Base-by-base conservation (phyloP, 768 basidiomycete species). In the Boletus coccyginus region DNA sequence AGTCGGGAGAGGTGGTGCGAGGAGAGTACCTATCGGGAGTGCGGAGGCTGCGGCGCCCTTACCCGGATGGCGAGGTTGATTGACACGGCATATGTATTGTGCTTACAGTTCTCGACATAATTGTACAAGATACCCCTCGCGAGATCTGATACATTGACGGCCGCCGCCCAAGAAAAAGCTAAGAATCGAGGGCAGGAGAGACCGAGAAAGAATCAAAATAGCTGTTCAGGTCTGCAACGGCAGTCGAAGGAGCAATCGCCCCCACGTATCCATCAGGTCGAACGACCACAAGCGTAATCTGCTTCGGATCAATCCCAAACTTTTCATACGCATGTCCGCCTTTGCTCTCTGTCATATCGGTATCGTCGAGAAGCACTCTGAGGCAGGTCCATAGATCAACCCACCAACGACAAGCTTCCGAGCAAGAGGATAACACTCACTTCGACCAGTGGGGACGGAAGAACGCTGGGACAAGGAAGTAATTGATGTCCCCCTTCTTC, bases 21-120 rank as follows among this genome's bases (percentile, higher is more conserved):
- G 87, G 61, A 75, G 87, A 54, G 87, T 90, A 27, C 84, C 79
- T 6, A 73, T 88, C n/a, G 81, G 83, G 58, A 88, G 86, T 59
- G 77, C 78, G 2, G 85, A 87, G 53, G 87, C 21, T 21, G 21
- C 86, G 6, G 83, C 83, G 6, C 70, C 77, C 7, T 69, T 70
- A 12, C 81, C 78, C 35, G 75, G 76, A 0, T 78, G 84, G 78
- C 78, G 78, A 65, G 77, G 77, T 16, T 84, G 63, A 71, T 48
- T 10, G 38, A 52, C 13, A 14, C 21, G 6, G 38, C 33, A 21
- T 24, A 51, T 50, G 29, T 49, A 54, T 51, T 60, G 19, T 56
- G 50, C 43, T 57, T 52, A 63, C 57, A 42, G 33, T 27, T 45
- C 9, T 50, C 38, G 7, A 52, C 46, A 59, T 72, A 61, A 62